Conservation (phyloP, 441 rosid species). For the Eutrema salsugineum region DNA sequence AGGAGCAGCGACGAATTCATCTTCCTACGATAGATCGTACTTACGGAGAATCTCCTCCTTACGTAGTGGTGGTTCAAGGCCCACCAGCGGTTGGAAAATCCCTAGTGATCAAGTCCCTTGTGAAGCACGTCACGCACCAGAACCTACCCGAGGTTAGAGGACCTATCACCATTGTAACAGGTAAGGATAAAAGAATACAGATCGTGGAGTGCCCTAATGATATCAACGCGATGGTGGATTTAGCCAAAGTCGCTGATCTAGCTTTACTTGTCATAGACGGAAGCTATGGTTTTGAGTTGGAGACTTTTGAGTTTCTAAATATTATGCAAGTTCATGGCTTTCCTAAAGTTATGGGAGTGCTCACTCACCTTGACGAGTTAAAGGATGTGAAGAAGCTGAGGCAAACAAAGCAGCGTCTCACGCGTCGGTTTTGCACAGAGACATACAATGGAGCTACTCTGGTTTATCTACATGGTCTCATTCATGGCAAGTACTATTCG, state of each 20-base stretch:
- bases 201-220: conserved; percentile 87
- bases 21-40: conserved; percentile 61
- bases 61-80: conserved; percentile 75
- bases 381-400: conserved; percentile 72
- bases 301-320: conserved; percentile 82
- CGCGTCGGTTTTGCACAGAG: too few species aligned
- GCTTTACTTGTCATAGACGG: conserved; percentile 77
- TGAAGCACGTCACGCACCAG: conserved; percentile 73
- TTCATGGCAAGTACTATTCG: too few species aligned
- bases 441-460: too few species aligned
- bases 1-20: conserved; percentile 75
- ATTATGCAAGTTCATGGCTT: conserved; percentile 81
- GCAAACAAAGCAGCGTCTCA: too few species aligned
- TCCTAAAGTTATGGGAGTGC: conserved; percentile 83
- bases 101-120: conserved; percentile 59
- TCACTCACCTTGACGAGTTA: conserved; percentile 79
- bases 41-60: conserved; percentile 72
- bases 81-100: conserved; percentile 89
- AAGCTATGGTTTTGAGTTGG: conserved; percentile 93
- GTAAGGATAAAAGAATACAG: conserved; percentile 69
- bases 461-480: too few species aligned
- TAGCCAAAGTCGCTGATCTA: conserved; percentile 75
- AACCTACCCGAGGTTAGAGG: conserved; percentile 75
- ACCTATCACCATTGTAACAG: conserved; percentile 76
- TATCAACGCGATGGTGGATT: conserved; percentile 81